These are phyloP conservation scores for Xylariaceae sp. DNA, from an alignment of 2,329 filamentous ascomycete species.

Conservation along the genomic window DNA sequence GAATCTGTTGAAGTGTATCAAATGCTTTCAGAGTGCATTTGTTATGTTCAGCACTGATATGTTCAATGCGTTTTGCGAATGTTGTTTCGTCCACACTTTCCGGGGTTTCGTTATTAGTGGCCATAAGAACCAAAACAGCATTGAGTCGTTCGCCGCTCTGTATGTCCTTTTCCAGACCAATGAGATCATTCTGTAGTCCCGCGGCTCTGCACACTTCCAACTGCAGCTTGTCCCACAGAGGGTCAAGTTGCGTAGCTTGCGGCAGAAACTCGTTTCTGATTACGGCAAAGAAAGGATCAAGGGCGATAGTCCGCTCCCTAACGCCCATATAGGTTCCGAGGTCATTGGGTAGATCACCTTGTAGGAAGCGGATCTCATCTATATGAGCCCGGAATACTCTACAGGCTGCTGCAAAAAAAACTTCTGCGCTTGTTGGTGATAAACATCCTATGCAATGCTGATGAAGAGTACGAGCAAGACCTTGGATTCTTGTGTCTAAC, in stretches of 20 bases:
- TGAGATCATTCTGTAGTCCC: slow-evolving; percentile 1
- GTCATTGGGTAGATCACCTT: neutral
- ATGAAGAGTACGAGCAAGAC: neutral
- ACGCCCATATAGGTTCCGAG: neutral
- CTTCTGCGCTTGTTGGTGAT: neutral
- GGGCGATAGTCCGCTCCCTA: neutral
- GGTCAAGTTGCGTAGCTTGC: neutral
- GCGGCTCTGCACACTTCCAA: neutral
- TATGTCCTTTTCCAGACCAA: neutral
- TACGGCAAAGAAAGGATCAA: neutral
- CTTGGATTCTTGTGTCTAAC: neutral
- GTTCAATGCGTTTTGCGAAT: neutral
- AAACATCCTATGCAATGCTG: neutral
- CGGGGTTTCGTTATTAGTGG: neutral
- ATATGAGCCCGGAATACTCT: neutral
- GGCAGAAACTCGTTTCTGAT: neutral
- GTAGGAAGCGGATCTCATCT: neutral
- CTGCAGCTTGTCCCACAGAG: neutral
- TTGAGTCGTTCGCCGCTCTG: slow-evolving; percentile 1
- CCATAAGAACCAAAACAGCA: neutral
- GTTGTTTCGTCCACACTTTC: neutral
- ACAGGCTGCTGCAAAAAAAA: neutral
- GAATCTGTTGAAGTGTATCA: neutral
- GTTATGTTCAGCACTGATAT: neutral
- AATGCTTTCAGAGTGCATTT: neutral